Evolutionary conservation across 805 yeast species (phyloP), one percentile per base, ranked within the genome.

Genomic region (Barnettozyma salicaria): DNA sequence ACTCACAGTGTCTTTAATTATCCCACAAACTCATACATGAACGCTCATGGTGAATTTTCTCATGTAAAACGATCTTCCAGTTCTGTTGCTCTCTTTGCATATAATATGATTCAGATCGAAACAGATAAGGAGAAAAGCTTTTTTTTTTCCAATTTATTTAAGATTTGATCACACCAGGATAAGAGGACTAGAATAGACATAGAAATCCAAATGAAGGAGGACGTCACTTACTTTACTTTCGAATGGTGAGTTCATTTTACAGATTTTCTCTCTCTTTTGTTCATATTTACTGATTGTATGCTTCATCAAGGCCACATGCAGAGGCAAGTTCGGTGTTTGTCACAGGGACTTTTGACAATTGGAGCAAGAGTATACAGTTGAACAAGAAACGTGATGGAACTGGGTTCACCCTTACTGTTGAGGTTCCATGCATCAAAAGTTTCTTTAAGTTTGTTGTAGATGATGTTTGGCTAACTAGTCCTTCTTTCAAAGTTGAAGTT

Each of bases 281-380:
- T 19, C n/a, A n/a, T n/a, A n/a, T n/a, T n/a, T n/a, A n/a, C n/a
- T n/a, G n/a, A n/a, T n/a, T n/a, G n/a, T n/a, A n/a, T n/a, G n/a
- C n/a, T 6, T 10, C 19, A 3, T 16, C 7, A 21, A 63, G 67
- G 67, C 63, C 63, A 7, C 43, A 41, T 3, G 30, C 44, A 4
- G 41, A 39, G 30, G 59, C 55, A 6, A 42, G 42, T 4, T 53
- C 61, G n/a, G 81, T 76, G 29, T 71, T 67, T 43, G 75, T 77
- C 31, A 73, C 81, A 26, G 82, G 82, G n/a, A 63, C 72, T 20
- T 72, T 72, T 51, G 80, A 74, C 48, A 63, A 71, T 48, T 77
- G 83, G 83, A 40, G 65, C 27, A 65, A 67, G 49, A 58, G 72
- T 3, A 61, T 68, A 32, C 59, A 58, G 20, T 57, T 76, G 38